These are phyloP conservation scores for Acmispon strigosus DNA, from an alignment of 306 rosid genomes.

Conservation along the genomic window DNA sequence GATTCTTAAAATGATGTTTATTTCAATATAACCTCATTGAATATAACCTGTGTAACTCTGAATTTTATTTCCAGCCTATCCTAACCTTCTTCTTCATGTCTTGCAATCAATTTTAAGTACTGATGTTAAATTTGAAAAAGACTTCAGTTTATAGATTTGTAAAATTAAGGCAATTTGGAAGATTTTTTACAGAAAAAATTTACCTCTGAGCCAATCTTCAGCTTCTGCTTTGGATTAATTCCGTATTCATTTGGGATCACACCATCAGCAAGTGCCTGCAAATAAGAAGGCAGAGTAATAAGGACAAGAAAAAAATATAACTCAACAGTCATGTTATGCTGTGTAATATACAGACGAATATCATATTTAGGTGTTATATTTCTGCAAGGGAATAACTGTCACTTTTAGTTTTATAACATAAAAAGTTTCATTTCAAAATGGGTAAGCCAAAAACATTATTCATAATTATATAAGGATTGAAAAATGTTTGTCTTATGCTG, in stretches of 20 bases:
- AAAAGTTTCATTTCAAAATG: background rate
- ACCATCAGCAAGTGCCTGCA: conserved; percentile 93
- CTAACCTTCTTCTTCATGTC: no score
- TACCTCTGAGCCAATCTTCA: conserved; percentile 96
- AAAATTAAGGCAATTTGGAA: background rate
- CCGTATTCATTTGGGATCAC: conserved; percentile 98
- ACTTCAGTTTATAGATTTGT: background rate
- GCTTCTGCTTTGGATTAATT: conserved; percentile 84
- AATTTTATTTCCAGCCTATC: no score
- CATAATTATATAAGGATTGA: conserved; percentile 5
- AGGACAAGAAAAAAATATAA: background rate
- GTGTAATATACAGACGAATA: conserved; percentile 27
- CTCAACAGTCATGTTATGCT: background rate
- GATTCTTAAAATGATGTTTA: background rate
- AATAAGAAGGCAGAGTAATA: conserved; percentile 15
- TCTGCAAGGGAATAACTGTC: background rate
- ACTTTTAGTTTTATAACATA: background rate
- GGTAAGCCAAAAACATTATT: background rate
- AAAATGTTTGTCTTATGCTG: background rate
- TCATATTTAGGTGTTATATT: background rate
- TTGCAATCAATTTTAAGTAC: no score
- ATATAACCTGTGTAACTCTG: no score
- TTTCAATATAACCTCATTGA: no score
- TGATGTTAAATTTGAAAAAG: no score
- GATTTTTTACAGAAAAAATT: conserved; percentile 4